phyloP scores from a whole-genome alignment of 2,329 filamentous ascomycete species.

The Trichoderma asperellum region DNA sequence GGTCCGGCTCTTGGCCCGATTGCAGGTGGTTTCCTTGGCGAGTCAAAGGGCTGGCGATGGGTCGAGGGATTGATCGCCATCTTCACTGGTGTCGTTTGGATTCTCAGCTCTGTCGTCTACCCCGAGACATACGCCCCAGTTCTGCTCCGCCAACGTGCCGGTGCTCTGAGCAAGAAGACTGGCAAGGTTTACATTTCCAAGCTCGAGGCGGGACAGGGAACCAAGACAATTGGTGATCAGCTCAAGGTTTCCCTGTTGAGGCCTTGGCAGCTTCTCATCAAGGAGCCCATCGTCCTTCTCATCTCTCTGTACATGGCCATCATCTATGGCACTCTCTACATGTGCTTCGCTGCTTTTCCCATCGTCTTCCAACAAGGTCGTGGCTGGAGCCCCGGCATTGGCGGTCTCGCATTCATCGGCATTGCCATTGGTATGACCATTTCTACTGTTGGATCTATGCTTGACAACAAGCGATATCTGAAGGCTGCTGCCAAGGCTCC shows the following conservation, averaged over 20 bases:
- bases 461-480: conserved; percentile 59
- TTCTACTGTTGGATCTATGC: conserved; percentile 57
- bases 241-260: conserved; percentile 62
- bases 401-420: conserved; percentile 66
- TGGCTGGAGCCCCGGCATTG: conserved; percentile 62
- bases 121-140: conserved; percentile 65
- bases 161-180: conserved; percentile 53
- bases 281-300: conserved; percentile 68
- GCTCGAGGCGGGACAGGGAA: conserved; percentile 50
- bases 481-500: conserved; percentile 48
- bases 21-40: conserved; percentile 64
- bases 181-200: conserved; percentile 60
- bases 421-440: conserved; percentile 65
- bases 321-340: conserved; percentile 58
- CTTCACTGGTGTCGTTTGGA: conserved; percentile 63
- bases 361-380: conserved; percentile 64
- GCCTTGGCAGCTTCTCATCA: conserved; percentile 68
- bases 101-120: conserved; percentile 53
- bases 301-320: conserved; percentile 67
- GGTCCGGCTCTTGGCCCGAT: conserved; percentile 65
- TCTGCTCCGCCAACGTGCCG: conserved; percentile 57
- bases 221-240: conserved; percentile 49
- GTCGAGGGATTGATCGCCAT: conserved; percentile 65
- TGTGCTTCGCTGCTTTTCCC: conserved; percentile 59
- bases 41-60: conserved; percentile 67